These are phyloP conservation scores for Phytophthora sp. DNA, from an alignment of 352 stramenopile genomes.

Conservation along the genomic window DNA sequence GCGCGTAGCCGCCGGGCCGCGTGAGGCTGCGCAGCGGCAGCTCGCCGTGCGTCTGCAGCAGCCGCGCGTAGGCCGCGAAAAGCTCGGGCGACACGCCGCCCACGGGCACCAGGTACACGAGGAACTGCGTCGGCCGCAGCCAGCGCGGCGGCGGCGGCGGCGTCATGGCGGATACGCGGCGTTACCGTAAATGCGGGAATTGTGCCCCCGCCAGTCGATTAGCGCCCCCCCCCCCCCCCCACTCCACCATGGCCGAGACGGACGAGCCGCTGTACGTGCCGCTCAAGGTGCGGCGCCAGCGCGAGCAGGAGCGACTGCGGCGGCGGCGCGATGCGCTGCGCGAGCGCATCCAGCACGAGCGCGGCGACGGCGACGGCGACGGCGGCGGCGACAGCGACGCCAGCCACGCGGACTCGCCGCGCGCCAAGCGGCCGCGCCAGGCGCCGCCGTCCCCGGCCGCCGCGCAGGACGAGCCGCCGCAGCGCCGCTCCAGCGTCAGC, in stretches of 20 bases:
- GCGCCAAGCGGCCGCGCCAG: conserved; percentile 32
- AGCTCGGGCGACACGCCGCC: conserved; percentile 64
- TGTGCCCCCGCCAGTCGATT: background rate
- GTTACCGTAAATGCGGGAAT: background rate
- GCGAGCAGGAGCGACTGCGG: conserved; percentile 69
- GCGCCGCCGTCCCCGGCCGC: background rate
- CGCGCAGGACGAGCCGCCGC: conserved; percentile 3
- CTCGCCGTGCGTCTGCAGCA: conserved; percentile 61
- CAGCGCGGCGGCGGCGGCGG: conserved; percentile 44
- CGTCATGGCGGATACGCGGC: background rate
- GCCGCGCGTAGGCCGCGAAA: conserved; percentile 61
- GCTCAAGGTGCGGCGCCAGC: conserved; percentile 74
- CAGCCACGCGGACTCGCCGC: background rate
- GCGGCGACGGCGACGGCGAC: conserved; percentile 30
- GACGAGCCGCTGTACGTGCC: conserved; percentile 79
- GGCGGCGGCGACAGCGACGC: conserved; percentile 23
- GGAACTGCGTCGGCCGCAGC: conserved; percentile 72
- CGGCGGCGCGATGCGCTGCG: conserved; percentile 58
- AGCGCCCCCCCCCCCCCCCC: no score
- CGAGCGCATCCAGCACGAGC: conserved; percentile 57
- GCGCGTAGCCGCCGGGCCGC: conserved; percentile 73
- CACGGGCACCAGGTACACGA: conserved; percentile 85
- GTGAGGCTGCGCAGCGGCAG: conserved; percentile 74
- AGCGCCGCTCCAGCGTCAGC: conserved; percentile 68
- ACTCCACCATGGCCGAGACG: background rate